Conservation (phyloP, 2,329 filamentous ascomycete species). For the Coniosporium tulheliwenetii region DNA sequence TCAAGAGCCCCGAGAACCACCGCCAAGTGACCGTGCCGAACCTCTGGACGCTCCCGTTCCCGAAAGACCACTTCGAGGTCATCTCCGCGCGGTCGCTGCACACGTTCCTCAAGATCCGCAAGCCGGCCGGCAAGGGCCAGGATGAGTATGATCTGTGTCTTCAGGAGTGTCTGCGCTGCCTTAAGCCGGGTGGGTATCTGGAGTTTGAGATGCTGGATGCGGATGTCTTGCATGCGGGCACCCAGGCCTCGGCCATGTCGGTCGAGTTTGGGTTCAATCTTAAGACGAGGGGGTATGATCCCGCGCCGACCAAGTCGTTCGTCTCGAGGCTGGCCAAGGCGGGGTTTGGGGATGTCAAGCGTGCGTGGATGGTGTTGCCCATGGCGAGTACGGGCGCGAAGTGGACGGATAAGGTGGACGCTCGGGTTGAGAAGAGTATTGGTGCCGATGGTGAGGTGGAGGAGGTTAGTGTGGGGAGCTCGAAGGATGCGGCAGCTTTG, state of each 20-base stretch:
- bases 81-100: constrained; percentile 81
- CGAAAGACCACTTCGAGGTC: constrained; percentile 74
- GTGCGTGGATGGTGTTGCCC: constrained; percentile 79
- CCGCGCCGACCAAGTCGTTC: constrained; percentile 67
- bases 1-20: constrained; percentile 78
- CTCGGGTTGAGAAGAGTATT: constrained; percentile 1
- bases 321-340: constrained; percentile 56
- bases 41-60: constrained; percentile 71
- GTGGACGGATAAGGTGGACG: constrained; percentile 10
- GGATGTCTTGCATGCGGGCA: constrained; percentile 73
- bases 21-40: constrained; percentile 63
- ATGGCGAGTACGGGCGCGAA: constrained; percentile 41
- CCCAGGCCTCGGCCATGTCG: constrained; percentile 62
- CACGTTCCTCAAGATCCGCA: constrained; percentile 56
- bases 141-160: constrained; percentile 86
- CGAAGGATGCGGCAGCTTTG: constrained; percentile 44
- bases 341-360: constrained; percentile 66
- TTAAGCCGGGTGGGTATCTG: constrained; percentile 84
- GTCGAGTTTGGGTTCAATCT: constrained; percentile 89
- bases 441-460: constrained; percentile 8
- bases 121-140: constrained; percentile 37
- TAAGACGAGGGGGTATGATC: constrained; percentile 79
- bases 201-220: constrained; percentile 86
- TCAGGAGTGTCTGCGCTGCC: constrained; percentile 71
- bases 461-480: constrained; percentile 17